Conservation (phyloP, 2,329 filamentous ascomycete genomes). For the Diaporthe capsici region DNA sequence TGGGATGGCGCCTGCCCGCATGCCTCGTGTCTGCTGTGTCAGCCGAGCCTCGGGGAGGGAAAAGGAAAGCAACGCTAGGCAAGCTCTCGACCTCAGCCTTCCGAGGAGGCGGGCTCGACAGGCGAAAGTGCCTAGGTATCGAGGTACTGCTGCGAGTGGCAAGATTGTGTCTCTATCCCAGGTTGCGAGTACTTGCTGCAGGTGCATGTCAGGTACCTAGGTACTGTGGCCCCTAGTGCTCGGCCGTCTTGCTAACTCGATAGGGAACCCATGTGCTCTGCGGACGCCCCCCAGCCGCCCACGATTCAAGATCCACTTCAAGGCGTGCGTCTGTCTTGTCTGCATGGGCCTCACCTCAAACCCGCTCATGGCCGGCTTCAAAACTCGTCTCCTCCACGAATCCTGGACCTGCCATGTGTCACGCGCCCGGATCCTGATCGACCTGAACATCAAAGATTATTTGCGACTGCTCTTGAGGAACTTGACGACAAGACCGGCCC, state of each 20-base stretch:
- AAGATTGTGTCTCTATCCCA: background rate
- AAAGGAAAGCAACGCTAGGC: background rate
- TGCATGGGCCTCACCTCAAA: constrained; percentile 20
- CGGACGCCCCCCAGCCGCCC: constrained; percentile 22
- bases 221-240: background rate
- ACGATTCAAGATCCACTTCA: constrained; percentile 28
- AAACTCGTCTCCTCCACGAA: constrained; percentile 15
- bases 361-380: constrained; percentile 9
- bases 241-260: constrained; percentile 3
- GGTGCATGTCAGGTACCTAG: background rate
- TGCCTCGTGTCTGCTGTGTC: constrained; percentile 31
- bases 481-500: background rate
- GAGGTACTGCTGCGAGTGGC: background rate
- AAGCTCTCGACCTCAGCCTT: constrained; percentile 17
- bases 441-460: background rate
- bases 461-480: background rate
- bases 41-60: constrained; percentile 1
- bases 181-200: constrained; percentile 12
- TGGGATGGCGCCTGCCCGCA: constrained; percentile 12
- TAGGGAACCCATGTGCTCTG: constrained; percentile 24
- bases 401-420: background rate
- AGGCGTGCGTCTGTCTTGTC: background rate
- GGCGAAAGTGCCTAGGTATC: background rate
- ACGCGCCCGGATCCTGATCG: background rate
- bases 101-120: background rate